Evolutionary conservation across 2,329 filamentous ascomycete species (phyloP).

Genomic region (Xylariomycetidae sp.): DNA sequence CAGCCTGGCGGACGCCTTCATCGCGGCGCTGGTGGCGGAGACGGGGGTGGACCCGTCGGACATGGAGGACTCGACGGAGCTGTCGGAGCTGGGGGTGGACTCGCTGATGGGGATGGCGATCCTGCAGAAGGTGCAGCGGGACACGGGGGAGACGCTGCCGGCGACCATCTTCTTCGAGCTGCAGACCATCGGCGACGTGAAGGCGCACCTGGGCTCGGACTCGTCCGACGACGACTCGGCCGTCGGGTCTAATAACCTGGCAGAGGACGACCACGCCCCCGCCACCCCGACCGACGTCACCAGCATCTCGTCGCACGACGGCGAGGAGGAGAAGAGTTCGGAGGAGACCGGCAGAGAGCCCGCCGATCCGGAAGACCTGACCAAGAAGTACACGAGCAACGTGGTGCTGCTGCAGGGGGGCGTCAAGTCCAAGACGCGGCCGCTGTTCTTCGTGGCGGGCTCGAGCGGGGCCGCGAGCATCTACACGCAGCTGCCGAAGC

Average conservation of each 20-base stretch:
- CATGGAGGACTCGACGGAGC: constrained; percentile 12
- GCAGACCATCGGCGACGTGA: constrained; percentile 14
- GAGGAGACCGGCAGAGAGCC: no score
- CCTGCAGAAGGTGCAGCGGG: constrained; percentile 13
- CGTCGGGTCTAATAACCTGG: not conserved
- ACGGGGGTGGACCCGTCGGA: constrained; percentile 15
- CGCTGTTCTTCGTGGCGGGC: constrained; percentile 24
- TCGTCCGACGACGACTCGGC: not conserved
- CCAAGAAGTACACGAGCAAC: constrained; percentile 12
- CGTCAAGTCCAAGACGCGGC: constrained; percentile 9
- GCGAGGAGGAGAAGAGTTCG: constrained; percentile 2
- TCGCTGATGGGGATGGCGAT: constrained; percentile 23
- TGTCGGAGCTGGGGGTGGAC: constrained; percentile 21
- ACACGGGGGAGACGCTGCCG: constrained; percentile 13
- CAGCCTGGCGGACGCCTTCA: constrained; percentile 8
- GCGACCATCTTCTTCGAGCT: constrained; percentile 14
- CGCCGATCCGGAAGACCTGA: constrained; percentile 5
- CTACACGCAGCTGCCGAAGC: constrained; percentile 20
- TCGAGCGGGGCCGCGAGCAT: constrained; percentile 20
- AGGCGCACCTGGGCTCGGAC: constrained; percentile 8
- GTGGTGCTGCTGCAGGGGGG: constrained; percentile 21
- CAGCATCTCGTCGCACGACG: constrained; percentile 4
- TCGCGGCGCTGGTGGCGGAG: constrained; percentile 14
- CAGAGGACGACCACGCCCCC: not conserved
- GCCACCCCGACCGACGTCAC: constrained; percentile 1